These are phyloP conservation scores for Aspergillus sp. DNA, from an alignment of 2,329 filamentous ascomycete species.

Conservation along the genomic window DNA sequence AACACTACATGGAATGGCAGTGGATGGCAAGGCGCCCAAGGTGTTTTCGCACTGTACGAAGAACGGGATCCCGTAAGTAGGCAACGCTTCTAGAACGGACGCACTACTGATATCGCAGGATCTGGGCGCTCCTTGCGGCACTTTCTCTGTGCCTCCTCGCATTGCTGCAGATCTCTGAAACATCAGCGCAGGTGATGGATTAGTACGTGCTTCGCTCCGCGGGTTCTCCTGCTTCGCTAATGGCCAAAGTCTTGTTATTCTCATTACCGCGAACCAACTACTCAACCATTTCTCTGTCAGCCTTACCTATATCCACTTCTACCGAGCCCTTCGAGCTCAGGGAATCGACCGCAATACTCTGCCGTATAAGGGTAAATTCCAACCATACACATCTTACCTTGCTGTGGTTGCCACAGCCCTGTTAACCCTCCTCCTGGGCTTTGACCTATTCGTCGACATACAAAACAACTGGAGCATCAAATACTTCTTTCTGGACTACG, in stretches of 20 bases:
- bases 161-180: conserved; percentile 65
- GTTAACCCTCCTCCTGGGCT: conserved; percentile 70
- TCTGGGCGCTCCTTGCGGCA: conserved; percentile 62
- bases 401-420: conserved; percentile 59
- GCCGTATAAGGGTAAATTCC: conserved; percentile 64
- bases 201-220: conserved; percentile 28
- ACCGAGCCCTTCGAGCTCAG: conserved; percentile 64
- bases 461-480: conserved; percentile 57
- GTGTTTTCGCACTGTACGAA: conserved; percentile 50
- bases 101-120: background rate
- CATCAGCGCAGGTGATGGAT: conserved; percentile 60
- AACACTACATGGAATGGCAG: conserved; percentile 62
- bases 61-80: conserved; percentile 60
- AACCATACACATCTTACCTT: conserved; percentile 69
- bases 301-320: conserved; percentile 67
- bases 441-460: conserved; percentile 64
- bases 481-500: conserved; percentile 69
- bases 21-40: conserved; percentile 60
- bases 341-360: conserved; percentile 63
- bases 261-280: conserved; percentile 14
- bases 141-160: conserved; percentile 65
- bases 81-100: background rate
- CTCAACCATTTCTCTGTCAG: conserved; percentile 54
- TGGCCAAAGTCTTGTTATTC: conserved; percentile 11
- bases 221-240: conserved; percentile 6